phyloP scores from a whole-genome alignment of 768 basidiomycete species.

The Tricholoma flavovirens region DNA sequence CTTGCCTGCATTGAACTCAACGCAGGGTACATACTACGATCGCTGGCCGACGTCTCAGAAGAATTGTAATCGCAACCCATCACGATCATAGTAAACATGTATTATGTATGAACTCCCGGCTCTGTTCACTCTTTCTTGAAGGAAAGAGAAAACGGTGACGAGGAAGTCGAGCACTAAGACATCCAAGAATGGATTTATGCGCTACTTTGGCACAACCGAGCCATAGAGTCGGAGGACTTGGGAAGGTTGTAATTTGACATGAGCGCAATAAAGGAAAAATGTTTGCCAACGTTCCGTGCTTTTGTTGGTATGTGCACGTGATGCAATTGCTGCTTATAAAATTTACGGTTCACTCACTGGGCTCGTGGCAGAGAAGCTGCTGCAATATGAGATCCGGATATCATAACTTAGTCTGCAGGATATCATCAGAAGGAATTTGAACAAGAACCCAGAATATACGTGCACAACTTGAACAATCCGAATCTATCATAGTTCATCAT shows the following conservation, averaged over 20 bases:
- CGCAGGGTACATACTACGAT: too few relatives aligned
- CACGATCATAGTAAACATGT: not conserved
- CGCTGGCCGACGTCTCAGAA: not conserved
- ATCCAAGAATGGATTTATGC: constrained; percentile 15
- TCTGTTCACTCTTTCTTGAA: constrained; percentile 7
- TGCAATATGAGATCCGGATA: too few relatives aligned
- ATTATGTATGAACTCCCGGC: constrained; percentile 19
- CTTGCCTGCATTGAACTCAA: too few relatives aligned
- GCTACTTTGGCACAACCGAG: constrained; percentile 18
- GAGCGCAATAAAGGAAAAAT: constrained; percentile 11
- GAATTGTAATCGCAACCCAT: not conserved
- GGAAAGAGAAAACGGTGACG: constrained; percentile 9
- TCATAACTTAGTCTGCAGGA: too few relatives aligned
- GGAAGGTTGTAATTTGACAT: constrained; percentile 19
- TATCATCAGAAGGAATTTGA: not conserved
- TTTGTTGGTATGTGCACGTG: not conserved
- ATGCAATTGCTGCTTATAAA: too few relatives aligned
- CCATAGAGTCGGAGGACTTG: constrained; percentile 2
- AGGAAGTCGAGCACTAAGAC: constrained; percentile 17
- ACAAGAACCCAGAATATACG: not conserved
- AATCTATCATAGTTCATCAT: constrained; percentile 20
- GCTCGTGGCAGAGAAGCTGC: too few relatives aligned
- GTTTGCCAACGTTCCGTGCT: not conserved
- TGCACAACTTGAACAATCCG: not conserved
- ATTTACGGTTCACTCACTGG: too few relatives aligned